These are phyloP conservation scores for Pseudogymnoascus destructans DNA, from an alignment of 2,329 filamentous ascomycete species.

Conservation along the genomic window DNA sequence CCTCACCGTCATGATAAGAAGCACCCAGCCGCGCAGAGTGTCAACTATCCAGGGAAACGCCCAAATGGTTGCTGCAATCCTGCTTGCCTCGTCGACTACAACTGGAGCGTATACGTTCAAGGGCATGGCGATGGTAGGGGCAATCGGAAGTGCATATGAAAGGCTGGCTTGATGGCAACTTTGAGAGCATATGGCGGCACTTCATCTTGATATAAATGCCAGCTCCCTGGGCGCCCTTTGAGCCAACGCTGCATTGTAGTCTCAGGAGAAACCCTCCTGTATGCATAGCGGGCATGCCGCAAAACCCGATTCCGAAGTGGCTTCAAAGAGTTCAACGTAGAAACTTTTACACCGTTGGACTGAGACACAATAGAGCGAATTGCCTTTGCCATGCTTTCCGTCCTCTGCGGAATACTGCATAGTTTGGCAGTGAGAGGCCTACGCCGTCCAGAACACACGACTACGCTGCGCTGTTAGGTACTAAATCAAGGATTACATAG, in stretches of 20 bases:
- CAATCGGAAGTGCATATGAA: background rate
- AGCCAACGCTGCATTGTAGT: background rate
- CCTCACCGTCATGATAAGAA: slow-evolving; percentile 9
- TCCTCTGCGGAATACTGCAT: background rate
- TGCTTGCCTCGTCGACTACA: slow-evolving; percentile 13
- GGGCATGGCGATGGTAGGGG: background rate
- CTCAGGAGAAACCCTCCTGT: background rate
- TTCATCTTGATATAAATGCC: background rate
- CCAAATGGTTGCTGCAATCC: slow-evolving; percentile 13
- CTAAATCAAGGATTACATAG: background rate
- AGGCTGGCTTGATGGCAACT: background rate
- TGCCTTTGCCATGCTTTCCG: background rate
- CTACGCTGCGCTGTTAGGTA: background rate
- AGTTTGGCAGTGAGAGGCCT: background rate
- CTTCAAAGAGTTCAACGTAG: background rate
- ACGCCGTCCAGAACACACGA: background rate
- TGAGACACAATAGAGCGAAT: background rate
- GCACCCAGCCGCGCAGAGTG: slow-evolving; percentile 11
- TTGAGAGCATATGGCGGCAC: background rate
- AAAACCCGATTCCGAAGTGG: background rate
- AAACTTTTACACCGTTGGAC: background rate
- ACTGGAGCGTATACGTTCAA: background rate
- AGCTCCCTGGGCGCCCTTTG: background rate
- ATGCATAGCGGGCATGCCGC: background rate
- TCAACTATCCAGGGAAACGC: slow-evolving; percentile 13